Evolutionary conservation across 2,329 filamentous ascomycete species (phyloP), one percentile per base, ranked within the genome.

Genomic region (Arthrobotrys sinensis): DNA sequence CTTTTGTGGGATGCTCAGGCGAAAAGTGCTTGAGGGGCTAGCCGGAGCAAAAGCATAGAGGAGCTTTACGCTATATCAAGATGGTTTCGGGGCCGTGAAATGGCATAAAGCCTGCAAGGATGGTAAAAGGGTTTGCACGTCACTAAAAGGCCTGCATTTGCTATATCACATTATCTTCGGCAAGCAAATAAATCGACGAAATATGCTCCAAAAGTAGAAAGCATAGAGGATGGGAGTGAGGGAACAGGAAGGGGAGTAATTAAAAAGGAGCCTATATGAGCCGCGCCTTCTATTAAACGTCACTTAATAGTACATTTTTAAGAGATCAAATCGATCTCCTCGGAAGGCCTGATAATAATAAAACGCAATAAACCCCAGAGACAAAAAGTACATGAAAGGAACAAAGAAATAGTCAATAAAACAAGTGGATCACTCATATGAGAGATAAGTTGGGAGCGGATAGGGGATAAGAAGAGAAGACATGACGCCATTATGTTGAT

Each of bases 1-100:
- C 83, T 93, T 99, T 80, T 91, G 90, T 77, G 94, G 93, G 0
- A 93, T 94, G 86, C 80, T 96, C 52, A 92, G 90, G 83, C 86
- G 88, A 40, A 88, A 87, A 73, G 68, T 86, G 81, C 82, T 72
- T 2, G 76, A 79, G 6, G 69, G 66, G 10, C 55, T 79, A 12
- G 52, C 46, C 11, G 50, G 52, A 8, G 24, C 63, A 32, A 78
- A 72, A 24, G 21, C 36, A 0, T 76, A 36, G 46, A 62, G 19
- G 16, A 8, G 3, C 36, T 19, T 14, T 43, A 3, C 4, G 16
- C 32, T 21, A 60, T 12, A 57, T 19, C 5, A 34, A n/a, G 52
- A 3, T 34, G 28, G 52, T 36, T 16, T 34, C 5, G 52, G n/a
- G 11, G 21, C 36, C 32, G 3, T 5, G 48, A 24, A 38, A 38